A percentile compares a stretch with the other conserved stretches of the same genome.
Evolutionary conservation across 768 basidiomycete species (phyloP).

Genomic region (Calvatia gigantea): DNA sequence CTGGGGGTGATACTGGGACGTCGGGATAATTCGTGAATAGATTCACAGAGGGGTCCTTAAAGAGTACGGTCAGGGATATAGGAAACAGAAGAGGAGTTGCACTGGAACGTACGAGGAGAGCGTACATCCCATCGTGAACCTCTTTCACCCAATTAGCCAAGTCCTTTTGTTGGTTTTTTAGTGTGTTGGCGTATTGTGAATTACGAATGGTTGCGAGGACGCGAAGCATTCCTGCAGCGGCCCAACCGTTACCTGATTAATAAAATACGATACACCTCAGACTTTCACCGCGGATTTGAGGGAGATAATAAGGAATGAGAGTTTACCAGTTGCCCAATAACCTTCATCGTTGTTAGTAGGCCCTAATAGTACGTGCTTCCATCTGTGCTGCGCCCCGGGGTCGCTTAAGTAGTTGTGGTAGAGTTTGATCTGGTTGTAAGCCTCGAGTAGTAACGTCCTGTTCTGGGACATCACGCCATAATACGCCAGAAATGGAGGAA

Average conservation of each 20-base stretch:
- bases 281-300: too few relatives aligned
- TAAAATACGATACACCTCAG: too few relatives aligned
- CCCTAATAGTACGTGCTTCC: slow-evolving; percentile 76
- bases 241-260: slow-evolving; percentile 92
- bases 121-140: slow-evolving; percentile 72
- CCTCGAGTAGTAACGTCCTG: slow-evolving; percentile 52
- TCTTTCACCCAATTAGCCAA: slow-evolving; percentile 65
- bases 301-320: not conserved
- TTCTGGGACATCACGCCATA: slow-evolving; percentile 66
- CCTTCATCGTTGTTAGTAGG: slow-evolving; percentile 50
- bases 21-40: slow-evolving; percentile 76
- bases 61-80: slow-evolving; percentile 13
- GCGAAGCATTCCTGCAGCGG: slow-evolving; percentile 81
- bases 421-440: slow-evolving; percentile 68
- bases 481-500: slow-evolving; percentile 83
- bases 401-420: slow-evolving; percentile 69
- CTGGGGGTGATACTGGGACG: slow-evolving; percentile 28
- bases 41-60: slow-evolving; percentile 36
- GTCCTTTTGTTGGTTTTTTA: slow-evolving; percentile 52
- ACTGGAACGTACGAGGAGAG: slow-evolving; percentile 47
- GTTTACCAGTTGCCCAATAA: slow-evolving; percentile 76
- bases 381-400: slow-evolving; percentile 44
- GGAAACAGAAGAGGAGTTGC: not conserved
- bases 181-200: slow-evolving; percentile 47
- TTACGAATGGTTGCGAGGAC: slow-evolving; percentile 72